phyloP scores from a whole-genome alignment of 2,329 filamentous ascomycete genomes.

The Harringtonia lauricola region DNA sequence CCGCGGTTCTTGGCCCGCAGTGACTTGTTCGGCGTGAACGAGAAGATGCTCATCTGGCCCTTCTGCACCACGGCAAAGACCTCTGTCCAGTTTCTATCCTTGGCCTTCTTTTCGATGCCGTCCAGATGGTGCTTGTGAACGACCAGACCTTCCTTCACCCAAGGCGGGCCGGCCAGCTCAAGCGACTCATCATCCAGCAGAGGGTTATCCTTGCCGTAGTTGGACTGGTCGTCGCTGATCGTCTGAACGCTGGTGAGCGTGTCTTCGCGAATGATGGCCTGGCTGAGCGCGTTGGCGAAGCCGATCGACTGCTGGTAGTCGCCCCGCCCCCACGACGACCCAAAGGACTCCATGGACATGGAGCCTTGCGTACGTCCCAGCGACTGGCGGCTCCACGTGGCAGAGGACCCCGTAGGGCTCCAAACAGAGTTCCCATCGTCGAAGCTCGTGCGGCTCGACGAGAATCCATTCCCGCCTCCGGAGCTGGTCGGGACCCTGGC shows the following conservation, averaged over 20 bases:
- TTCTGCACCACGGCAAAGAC: conserved; percentile 95
- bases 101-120: conserved; percentile 79
- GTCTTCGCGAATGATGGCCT: conserved; percentile 92
- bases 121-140: conserved; percentile 96
- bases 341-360: conserved; percentile 85
- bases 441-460: conserved; percentile 86
- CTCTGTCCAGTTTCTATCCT: conserved; percentile 88
- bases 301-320: conserved; percentile 96
- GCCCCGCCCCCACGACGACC: conserved; percentile 49
- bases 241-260: conserved; percentile 20
- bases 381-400: conserved; percentile 91
- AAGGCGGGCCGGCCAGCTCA: conserved; percentile 86
- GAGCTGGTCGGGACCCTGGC: conserved; percentile 27
- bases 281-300: conserved; percentile 91
- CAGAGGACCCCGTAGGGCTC: conserved; percentile 78
- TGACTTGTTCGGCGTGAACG: conserved; percentile 76
- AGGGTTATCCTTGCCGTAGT: conserved; percentile 37
- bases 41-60: conserved; percentile 87
- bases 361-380: conserved; percentile 83
- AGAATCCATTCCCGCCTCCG: conserved; percentile 63
- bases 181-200: conserved; percentile 87
- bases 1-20: conserved; percentile 54
- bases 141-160: conserved; percentile 93
- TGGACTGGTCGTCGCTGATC: conserved; percentile 12
- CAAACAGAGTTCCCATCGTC: conserved; percentile 85